Evolutionary conservation across 2,329 filamentous ascomycete genomes (phyloP).

Genomic region (Elsinoe arachidis): DNA sequence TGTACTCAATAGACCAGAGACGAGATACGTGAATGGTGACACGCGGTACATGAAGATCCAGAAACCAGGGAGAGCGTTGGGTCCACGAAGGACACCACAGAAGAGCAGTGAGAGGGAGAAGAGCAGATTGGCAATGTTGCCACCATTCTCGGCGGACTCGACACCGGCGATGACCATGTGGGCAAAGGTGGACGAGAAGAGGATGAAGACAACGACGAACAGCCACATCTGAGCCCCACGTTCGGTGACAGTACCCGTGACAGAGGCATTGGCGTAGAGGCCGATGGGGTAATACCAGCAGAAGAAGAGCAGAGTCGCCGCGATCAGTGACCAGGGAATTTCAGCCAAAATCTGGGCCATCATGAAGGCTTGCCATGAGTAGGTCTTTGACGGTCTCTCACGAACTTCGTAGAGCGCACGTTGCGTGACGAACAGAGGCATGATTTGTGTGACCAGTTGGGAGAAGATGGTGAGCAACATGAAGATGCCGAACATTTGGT

Average conservation of each 20-base stretch:
- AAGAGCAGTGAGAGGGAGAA: conserved; percentile 69
- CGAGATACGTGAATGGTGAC: conserved; percentile 74
- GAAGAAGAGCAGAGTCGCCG: conserved; percentile 67
- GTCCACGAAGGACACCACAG: conserved; percentile 58
- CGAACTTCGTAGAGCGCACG: conserved; percentile 76
- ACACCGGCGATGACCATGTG: conserved; percentile 69
- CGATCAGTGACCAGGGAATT: conserved; percentile 72
- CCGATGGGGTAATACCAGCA: conserved; percentile 83
- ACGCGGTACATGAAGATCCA: conserved; percentile 79
- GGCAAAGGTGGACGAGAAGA: conserved; percentile 76
- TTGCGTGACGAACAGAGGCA: conserved; percentile 79
- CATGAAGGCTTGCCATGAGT: conserved; percentile 80
- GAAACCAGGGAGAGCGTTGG: conserved; percentile 57
- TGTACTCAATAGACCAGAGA: conserved; percentile 61
- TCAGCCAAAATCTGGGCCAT: conserved; percentile 76
- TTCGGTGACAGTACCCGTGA: conserved; percentile 52
- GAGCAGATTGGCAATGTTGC: conserved; percentile 65
- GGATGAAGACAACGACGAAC: conserved; percentile 62
- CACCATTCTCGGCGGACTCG: conserved; percentile 64
- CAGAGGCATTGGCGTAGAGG: conserved; percentile 59
- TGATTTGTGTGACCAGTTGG: conserved; percentile 65
- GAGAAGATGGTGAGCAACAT: conserved; percentile 74
- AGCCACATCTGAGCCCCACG: conserved; percentile 74
- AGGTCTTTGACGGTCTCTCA: conserved; percentile 75
- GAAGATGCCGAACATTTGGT: conserved; percentile 81